Base-by-base conservation (phyloP, 2,329 filamentous ascomycete genomes). In the Ophiostoma triangulosporum region DNA sequence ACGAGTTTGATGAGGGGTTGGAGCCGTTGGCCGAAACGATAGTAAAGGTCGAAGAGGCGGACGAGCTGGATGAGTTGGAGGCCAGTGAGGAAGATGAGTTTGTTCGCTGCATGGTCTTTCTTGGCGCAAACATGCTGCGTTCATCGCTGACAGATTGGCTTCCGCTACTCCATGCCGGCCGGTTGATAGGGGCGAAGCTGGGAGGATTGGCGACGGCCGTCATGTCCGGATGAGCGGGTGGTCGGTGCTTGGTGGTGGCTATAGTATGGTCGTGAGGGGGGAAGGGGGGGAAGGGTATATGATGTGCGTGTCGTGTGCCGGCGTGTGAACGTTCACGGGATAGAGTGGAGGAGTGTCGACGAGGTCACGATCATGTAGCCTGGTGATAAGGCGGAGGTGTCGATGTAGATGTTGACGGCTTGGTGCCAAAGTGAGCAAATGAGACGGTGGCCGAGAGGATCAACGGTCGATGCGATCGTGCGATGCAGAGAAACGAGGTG, bases 21-120 rank as follows among this genome's bases (percentile, higher is more conserved):
- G 26, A 38, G 24, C 76, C 73, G 63, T 78, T 73, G 54, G 79
- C 76, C 36, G 79, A 76, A 58, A 86, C 72, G 22, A 60, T 56
- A 53, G 84, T 86, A 3, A 82, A 80, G 53, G 84, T 86, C 29
- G 58, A 59, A 2, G 83, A 80, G 54, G 69, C 70, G 31, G 80
- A 83, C 1, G 75, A 71, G 38, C 73, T 78, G 49, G 80, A 83
- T 1, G 75, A 71, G 36, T 73, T 78, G 50, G 81, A 80, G 14
- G 87, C 86, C 59, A 94, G 75, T 46, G 90, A 95, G 4, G 89
- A 95, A 55, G 88, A 93, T 33, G 91, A 97, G 73, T 88, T 95
- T 64, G 84, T 84, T 66, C 91, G 83, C 67, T 91, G 87, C 57
- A 88, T 76, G 65, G 78, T 83, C 72, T 95, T 96, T 62, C 89